These are phyloP conservation scores for Heliamphora exappendiculata DNA, from an alignment of 148 eudicot species.

Conservation along the genomic window DNA sequence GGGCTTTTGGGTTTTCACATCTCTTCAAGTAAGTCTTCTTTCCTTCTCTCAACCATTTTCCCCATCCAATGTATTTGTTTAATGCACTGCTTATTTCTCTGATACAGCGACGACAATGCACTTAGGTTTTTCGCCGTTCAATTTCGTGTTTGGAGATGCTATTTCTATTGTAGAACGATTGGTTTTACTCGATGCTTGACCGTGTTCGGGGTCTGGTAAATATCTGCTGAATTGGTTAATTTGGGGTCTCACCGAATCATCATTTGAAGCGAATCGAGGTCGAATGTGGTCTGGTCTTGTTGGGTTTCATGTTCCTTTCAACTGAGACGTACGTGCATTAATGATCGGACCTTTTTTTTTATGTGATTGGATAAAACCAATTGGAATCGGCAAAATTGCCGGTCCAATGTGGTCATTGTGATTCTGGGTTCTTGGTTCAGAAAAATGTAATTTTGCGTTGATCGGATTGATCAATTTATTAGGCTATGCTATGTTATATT, in stretches of 20 bases:
- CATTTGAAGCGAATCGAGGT: neutral
- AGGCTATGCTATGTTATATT: neutral
- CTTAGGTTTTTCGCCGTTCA: neutral
- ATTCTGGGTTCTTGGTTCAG: neutral
- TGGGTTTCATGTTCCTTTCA: neutral
- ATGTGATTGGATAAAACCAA: neutral
- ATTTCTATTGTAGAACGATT: neutral
- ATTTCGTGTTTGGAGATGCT: neutral
- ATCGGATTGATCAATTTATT: neutral
- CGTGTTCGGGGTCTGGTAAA: neutral
- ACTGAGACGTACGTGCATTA: neutral
- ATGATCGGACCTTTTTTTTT: neutral
- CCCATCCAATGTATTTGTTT: neutral
- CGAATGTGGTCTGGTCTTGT: neutral
- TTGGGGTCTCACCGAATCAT: conserved; percentile 1
- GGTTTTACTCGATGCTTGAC: no score
- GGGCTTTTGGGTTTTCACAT: neutral
- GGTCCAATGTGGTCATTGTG: neutral
- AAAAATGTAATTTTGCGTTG: neutral
- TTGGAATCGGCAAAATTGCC: neutral
- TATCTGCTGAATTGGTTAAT: neutral
- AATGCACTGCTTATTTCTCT: neutral
- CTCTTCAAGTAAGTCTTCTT: neutral
- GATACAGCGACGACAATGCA: neutral
- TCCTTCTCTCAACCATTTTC: neutral